Evolutionary conservation across 768 basidiomycete genomes (phyloP).

Genomic region (Clathrus columnatus): DNA sequence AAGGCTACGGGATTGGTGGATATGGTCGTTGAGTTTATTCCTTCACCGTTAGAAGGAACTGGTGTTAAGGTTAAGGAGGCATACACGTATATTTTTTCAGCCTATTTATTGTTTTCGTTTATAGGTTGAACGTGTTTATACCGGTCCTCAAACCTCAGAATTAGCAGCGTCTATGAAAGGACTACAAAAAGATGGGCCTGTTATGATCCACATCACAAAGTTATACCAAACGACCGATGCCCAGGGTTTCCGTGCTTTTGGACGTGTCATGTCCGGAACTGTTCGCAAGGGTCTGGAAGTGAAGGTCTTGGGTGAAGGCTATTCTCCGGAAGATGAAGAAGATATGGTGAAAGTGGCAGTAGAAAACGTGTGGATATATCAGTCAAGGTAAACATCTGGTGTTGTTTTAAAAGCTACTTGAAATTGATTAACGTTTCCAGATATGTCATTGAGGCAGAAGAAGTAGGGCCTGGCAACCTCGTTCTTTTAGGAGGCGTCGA

Average conservation of each 20-base stretch:
- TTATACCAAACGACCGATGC: slow-evolving; percentile 96
- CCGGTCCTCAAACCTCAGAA: slow-evolving; percentile 78
- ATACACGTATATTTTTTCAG: too few species aligned
- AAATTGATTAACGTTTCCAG: slow-evolving; percentile 31
- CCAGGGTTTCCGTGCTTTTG: slow-evolving; percentile 93
- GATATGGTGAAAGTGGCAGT: slow-evolving; percentile 85
- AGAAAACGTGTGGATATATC: slow-evolving; percentile 85
- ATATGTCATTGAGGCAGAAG: slow-evolving; percentile 85
- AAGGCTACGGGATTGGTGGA: slow-evolving; percentile 84
- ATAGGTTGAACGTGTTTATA: slow-evolving; percentile 78
- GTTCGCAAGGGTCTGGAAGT: slow-evolving; percentile 72
- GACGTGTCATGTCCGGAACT: slow-evolving; percentile 89
- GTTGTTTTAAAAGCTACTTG: background rate
- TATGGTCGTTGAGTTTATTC: slow-evolving; percentile 84
- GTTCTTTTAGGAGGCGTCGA: slow-evolving; percentile 91
- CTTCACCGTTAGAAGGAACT: slow-evolving; percentile 61
- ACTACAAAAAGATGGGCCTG: slow-evolving; percentile 76
- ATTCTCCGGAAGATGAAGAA: slow-evolving; percentile 98
- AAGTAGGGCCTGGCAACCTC: slow-evolving; percentile 85
- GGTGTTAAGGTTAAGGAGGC: slow-evolving; percentile 50
- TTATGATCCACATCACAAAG: slow-evolving; percentile 90
- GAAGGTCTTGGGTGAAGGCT: slow-evolving; percentile 97
- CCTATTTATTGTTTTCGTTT: slow-evolving; percentile 2
- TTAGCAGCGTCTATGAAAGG: slow-evolving; percentile 71
- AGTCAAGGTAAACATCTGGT: slow-evolving; percentile 62